Base-by-base conservation (phyloP, 352 stramenopile species). In the Globisporangium sylvaticum region DNA sequence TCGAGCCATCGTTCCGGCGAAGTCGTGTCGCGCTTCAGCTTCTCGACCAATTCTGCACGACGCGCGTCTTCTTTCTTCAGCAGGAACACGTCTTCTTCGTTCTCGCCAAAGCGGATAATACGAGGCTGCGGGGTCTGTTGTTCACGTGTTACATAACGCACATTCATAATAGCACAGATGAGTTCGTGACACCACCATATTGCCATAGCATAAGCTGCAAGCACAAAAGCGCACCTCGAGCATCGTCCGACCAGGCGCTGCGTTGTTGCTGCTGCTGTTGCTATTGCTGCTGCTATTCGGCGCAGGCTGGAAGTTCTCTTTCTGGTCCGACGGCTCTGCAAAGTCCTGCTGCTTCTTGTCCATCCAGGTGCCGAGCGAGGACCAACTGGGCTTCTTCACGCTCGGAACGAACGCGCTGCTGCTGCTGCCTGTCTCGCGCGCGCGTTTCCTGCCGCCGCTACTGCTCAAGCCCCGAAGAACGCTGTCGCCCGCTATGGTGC, bases 41-140 rank as follows among this genome's bases (percentile, higher is more conserved):
- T 77, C 10, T 87, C 58, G 22, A 90, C 76, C 10, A 90, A 73
- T 37, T 68, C 46, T 42, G 74, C 44, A 3, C 84, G 81, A 63
- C 64, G 63, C 54, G 74, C 66, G 54, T 88, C 78, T 1, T 81
- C 71, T 48, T 75, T 72, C 31, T 81, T 76, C 34, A 92, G 71
- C 69, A 89, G 64, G 60, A 90, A 92, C 1, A 92, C 64, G 29
- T 83, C 75, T 46, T 78, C 65, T 46, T 85, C 75, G n/a, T 79
- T 80, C 70, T 92, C 83, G 24, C 81, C 83, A 64, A 89, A 87
- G 70, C 79, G 77, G 44, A 80, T 67, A 52, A 81, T 75, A 22
- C 72, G 74, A 48, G 66, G 57, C 46, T 67, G 65, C 27, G 73
- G 68, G n/a, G 68, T 24, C 54, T 73, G n/a, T 50, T n/a, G 42